Evolutionary conservation across 371 early-diverging fungal genomes (phyloP).

Genomic region (Smittium culicis): DNA sequence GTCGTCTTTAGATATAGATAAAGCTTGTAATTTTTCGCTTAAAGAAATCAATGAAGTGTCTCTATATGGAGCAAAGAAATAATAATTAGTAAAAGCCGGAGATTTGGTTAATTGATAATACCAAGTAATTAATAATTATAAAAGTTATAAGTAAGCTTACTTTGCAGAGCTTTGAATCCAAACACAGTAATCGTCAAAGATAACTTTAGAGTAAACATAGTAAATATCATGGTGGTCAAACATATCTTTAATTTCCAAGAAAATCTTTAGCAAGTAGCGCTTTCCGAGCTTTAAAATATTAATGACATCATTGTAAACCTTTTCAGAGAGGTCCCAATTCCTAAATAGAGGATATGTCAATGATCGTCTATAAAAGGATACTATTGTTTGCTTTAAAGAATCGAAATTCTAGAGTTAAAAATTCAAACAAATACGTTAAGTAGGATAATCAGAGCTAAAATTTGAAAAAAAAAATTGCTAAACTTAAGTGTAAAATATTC

Average conservation of each 20-base stretch:
- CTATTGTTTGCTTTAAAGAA: conserved; percentile 42
- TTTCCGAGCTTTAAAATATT: conserved; percentile 69
- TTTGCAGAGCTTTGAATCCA: conserved; percentile 70
- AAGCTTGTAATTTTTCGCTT: conserved; percentile 48
- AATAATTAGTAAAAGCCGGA: too few relatives aligned
- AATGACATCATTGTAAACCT: conserved; percentile 63
- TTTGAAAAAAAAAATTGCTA: not conserved
- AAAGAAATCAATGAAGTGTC: conserved; percentile 7
- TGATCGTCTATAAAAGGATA: conserved; percentile 56
- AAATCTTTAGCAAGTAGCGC: conserved; percentile 57
- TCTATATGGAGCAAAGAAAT: too few relatives aligned
- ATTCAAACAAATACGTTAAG: not conserved
- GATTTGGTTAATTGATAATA: too few relatives aligned
- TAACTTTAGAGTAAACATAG: conserved; percentile 72
- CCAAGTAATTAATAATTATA: too few relatives aligned
- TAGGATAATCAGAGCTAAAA: not conserved
- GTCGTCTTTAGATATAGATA: conserved; percentile 45
- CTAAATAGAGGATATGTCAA: conserved; percentile 78
- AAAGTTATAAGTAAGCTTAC: too few relatives aligned
- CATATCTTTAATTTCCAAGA: conserved; percentile 59
- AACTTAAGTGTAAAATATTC: not conserved
- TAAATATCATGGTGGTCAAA: conserved; percentile 75
- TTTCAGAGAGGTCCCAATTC: conserved; percentile 50
- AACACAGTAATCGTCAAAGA: conserved; percentile 88
- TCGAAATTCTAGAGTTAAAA: conserved; percentile 42